These are phyloP conservation scores for Periconia sp. DNA, from an alignment of 2,329 filamentous ascomycete species.

Conservation along the genomic window DNA sequence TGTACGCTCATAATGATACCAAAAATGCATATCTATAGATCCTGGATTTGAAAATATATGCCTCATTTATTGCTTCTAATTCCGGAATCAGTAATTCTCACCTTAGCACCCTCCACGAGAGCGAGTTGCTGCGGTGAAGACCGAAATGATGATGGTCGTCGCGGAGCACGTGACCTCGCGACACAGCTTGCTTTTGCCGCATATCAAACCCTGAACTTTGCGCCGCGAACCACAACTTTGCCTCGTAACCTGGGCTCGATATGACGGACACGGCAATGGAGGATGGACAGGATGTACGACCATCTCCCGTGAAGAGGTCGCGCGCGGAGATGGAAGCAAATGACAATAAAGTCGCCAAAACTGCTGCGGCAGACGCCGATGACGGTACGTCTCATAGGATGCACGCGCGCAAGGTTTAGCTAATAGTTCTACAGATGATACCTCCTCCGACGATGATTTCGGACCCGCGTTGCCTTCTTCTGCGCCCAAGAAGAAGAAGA, in stretches of 20 bases:
- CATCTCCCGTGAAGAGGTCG: constrained; percentile 18
- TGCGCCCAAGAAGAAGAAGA: constrained; percentile 82
- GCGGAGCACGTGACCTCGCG: background rate
- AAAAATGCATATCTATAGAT: background rate
- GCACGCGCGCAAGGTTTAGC: constrained; percentile 11
- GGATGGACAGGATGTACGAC: background rate
- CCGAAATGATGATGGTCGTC: too few relatives aligned
- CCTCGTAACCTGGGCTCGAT: background rate
- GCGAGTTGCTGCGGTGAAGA: background rate
- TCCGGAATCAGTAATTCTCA: background rate
- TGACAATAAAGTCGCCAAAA: constrained; percentile 9
- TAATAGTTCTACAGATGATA: constrained; percentile 46
- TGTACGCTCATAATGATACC: constrained; percentile 8
- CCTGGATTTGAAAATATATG: background rate
- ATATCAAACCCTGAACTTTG: background rate
- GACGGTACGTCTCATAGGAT: constrained; percentile 10
- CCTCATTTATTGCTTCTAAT: too few relatives aligned
- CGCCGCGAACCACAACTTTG: background rate
- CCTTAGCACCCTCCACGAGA: background rate
- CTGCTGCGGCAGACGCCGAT: constrained; percentile 7
- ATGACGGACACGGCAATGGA: background rate
- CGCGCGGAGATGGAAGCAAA: constrained; percentile 25
- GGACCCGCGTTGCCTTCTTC: constrained; percentile 85
- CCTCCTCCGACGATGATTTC: constrained; percentile 76
- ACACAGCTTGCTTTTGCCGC: background rate